Conservation (phyloP, 305 asterid genomes). For the Fraxinus dipetala region DNA sequence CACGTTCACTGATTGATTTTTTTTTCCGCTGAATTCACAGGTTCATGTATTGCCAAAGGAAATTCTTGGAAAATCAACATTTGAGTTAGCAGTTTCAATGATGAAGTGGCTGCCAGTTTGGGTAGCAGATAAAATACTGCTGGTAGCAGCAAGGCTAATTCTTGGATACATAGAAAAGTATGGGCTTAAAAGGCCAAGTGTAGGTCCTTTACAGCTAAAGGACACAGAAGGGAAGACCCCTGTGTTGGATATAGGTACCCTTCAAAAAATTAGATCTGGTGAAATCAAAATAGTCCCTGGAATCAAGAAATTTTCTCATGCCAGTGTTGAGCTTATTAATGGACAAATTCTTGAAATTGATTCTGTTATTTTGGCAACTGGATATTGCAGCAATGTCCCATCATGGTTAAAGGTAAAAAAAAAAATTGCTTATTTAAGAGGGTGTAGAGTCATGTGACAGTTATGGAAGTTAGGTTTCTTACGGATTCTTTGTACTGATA, state of each 20-base stretch:
- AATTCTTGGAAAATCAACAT: slow-evolving; percentile 17
- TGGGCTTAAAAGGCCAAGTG: slow-evolving; percentile 11
- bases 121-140: slow-evolving; percentile 12
- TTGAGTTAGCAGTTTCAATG: slow-evolving; percentile 15
- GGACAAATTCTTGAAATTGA: slow-evolving; percentile 18
- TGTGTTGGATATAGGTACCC: slow-evolving; percentile 14
- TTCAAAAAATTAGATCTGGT: slow-evolving; percentile 14
- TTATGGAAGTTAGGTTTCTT: slow-evolving; percentile 59
- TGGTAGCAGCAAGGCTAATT: background rate
- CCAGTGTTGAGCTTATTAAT: slow-evolving; percentile 11
- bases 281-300: slow-evolving; percentile 16
- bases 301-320: slow-evolving; percentile 14
- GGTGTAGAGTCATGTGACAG: slow-evolving; percentile 48
- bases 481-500: slow-evolving; percentile 50
- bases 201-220: slow-evolving; percentile 18
- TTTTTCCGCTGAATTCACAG: background rate
- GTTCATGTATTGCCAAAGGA: slow-evolving; percentile 23
- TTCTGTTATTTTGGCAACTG: slow-evolving; percentile 22
- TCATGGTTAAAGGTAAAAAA: slow-evolving; percentile 9
- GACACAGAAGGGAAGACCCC: slow-evolving; percentile 20
- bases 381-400: slow-evolving; percentile 21
- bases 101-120: slow-evolving; percentile 22
- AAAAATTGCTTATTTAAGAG: too few species aligned
- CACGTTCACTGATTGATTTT: background rate
- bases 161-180: slow-evolving; percentile 15